A percentile compares a stretch with the other conserved stretches of the same genome.
Evolutionary conservation across 2,329 filamentous ascomycete species (phyloP).

Genomic region (Trichophyton mentagrophytes): DNA sequence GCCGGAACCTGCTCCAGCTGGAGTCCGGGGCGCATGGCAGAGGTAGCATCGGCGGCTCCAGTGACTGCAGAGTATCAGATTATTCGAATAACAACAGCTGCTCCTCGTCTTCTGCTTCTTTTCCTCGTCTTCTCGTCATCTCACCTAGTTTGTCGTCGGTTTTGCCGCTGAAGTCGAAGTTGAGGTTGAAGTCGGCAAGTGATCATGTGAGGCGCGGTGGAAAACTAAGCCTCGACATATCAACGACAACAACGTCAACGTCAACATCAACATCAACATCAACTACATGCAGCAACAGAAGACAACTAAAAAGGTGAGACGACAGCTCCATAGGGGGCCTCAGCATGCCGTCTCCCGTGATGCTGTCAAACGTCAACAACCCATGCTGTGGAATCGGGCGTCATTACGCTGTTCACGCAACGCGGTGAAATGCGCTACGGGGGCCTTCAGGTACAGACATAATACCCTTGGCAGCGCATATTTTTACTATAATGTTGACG

Average conservation of each 20-base stretch:
- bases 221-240: not conserved
- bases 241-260: not conserved
- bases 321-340: too few species aligned
- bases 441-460: not conserved
- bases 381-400: not conserved
- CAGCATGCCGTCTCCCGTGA: not conserved
- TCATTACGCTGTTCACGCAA: not conserved
- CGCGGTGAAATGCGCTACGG: not conserved
- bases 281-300: too few species aligned
- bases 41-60: constrained; percentile 31
- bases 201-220: not conserved
- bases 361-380: not conserved
- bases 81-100: not conserved
- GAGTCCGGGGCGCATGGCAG: constrained; percentile 47
- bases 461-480: not conserved
- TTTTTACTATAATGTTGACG: too few species aligned
- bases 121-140: not conserved
- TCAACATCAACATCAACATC: too few species aligned
- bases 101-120: not conserved
- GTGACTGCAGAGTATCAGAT: not conserved
- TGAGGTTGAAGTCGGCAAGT: not conserved
- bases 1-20: constrained; percentile 61
- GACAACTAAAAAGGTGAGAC: too few species aligned
- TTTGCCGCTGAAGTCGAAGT: not conserved
- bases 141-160: not conserved